Evolutionary conservation across 306 rosid genomes (phyloP).

Genomic region (Inga leiocalycina): DNA sequence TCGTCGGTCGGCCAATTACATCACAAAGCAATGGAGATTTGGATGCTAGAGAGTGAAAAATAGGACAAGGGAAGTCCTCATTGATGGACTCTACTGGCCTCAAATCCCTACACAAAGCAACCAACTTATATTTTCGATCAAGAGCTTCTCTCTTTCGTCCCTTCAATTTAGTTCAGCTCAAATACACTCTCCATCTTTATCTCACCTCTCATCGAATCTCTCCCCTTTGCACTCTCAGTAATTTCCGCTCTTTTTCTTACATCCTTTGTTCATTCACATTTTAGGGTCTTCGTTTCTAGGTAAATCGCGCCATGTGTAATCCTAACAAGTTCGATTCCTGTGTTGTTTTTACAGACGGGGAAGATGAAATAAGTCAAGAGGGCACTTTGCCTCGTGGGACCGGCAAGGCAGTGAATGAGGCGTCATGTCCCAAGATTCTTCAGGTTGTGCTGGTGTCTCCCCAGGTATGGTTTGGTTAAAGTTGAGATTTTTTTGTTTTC

Average conservation of each 20-base stretch:
- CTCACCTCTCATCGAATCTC: conserved; percentile 42
- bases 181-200: conserved; percentile 35
- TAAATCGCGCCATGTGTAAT: not conserved
- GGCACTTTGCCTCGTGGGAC: conserved; percentile 56
- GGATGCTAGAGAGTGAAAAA: not conserved
- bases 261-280: not conserved
- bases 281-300: not conserved
- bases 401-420: conserved; percentile 50
- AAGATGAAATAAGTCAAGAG: conserved; percentile 47
- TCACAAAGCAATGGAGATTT: not conserved
- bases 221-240: conserved; percentile 50
- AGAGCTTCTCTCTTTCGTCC: conserved; percentile 44
- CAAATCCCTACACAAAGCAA: conserved; percentile 38
- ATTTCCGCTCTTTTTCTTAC: not conserved
- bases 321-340: not conserved
- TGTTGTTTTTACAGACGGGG: conserved; percentile 34
- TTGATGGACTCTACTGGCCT: conserved; percentile 47
- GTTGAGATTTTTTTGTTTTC: conserved; percentile 4
- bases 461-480: conserved; percentile 53
- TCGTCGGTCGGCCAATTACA: too few relatives aligned
- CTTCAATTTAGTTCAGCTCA: conserved; percentile 41
- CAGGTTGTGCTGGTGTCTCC: conserved; percentile 95
- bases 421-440: conserved; percentile 59
- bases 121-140: conserved; percentile 40
- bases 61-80: not conserved